Percentiles rank a stretch among this genome's conserved stretches.
phyloP scores from a whole-genome alignment of 2,329 filamentous ascomycete genomes.

The Daldinia sp. region DNA sequence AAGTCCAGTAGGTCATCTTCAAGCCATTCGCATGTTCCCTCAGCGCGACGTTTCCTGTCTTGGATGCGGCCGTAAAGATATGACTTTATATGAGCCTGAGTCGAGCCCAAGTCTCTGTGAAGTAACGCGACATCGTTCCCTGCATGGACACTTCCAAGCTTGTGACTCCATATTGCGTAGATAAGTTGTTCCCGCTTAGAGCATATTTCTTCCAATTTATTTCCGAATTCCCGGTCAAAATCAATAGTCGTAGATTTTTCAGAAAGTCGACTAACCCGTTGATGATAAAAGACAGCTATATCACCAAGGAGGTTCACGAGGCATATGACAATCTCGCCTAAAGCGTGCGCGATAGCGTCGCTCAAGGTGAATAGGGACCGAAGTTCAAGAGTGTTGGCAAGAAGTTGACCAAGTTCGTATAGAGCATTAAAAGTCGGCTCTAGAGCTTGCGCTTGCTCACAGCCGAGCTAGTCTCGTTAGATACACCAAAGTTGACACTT shows the following conservation, averaged over 20 bases:
- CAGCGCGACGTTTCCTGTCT: slow-evolving; percentile 54
- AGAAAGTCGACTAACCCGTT: slow-evolving; percentile 51
- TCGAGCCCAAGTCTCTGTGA: slow-evolving; percentile 51
- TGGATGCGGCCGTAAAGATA: slow-evolving; percentile 54
- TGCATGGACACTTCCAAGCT: slow-evolving; percentile 44
- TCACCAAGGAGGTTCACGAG: slow-evolving; percentile 53
- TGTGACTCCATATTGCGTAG: not conserved
- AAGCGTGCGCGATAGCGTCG: slow-evolving; percentile 49
- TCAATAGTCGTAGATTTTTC: slow-evolving; percentile 39
- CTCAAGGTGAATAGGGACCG: slow-evolving; percentile 53
- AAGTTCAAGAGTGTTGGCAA: slow-evolving; percentile 55
- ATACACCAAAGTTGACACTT: not conserved
- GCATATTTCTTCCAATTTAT: not conserved
- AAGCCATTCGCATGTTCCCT: slow-evolving; percentile 58
- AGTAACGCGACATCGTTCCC: slow-evolving; percentile 49
- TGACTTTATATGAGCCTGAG: slow-evolving; percentile 44
- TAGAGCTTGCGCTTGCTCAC: slow-evolving; percentile 54
- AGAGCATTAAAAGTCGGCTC: slow-evolving; percentile 56
- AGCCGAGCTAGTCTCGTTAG: slow-evolving; percentile 52
- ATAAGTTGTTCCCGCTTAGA: not conserved
- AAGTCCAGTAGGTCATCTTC: slow-evolving; percentile 53
- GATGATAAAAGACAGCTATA: slow-evolving; percentile 54
- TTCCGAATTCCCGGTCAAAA: not conserved
- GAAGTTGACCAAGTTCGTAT: slow-evolving; percentile 56
- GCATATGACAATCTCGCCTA: slow-evolving; percentile 54